Conservation (phyloP, 129 eudicot genomes). For the Scalesia atractyloides region DNA sequence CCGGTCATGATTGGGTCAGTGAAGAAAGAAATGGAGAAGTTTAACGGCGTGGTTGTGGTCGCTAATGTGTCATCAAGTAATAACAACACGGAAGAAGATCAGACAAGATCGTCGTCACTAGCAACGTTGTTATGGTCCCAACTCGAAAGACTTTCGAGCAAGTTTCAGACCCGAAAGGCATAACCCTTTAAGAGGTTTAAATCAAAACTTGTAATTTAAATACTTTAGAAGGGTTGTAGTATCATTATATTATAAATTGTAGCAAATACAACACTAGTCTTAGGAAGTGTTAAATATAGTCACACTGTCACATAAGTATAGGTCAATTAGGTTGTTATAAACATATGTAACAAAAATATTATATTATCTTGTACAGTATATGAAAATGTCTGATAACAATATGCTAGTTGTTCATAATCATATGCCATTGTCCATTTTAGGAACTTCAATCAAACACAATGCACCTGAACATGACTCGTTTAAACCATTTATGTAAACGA, state of each 20-base stretch:
- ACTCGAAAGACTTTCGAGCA: conserved; percentile 63
- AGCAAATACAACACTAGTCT: neutral
- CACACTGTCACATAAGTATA: neutral
- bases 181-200: neutral
- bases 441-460: too few species aligned
- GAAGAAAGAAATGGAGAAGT: conserved; percentile 50
- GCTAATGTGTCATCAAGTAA: conserved; percentile 34
- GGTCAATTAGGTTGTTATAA: neutral
- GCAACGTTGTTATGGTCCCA: conserved; percentile 79
- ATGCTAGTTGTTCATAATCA: neutral
- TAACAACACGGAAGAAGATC: conserved; percentile 22
- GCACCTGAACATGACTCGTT: neutral
- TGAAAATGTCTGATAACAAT: neutral
- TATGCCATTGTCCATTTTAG: neutral
- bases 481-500: neutral
- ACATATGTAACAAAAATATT: conserved; percentile 5
- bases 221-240: neutral
- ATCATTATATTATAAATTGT: neutral
- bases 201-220: neutral
- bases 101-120: conserved; percentile 54
- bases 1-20: conserved; percentile 45
- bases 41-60: conserved; percentile 40
- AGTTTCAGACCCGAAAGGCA: conserved; percentile 49
- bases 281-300: neutral
- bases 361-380: neutral